phyloP scores from a whole-genome alignment of 805 yeast species.

The Yarrowia divulgata region DNA sequence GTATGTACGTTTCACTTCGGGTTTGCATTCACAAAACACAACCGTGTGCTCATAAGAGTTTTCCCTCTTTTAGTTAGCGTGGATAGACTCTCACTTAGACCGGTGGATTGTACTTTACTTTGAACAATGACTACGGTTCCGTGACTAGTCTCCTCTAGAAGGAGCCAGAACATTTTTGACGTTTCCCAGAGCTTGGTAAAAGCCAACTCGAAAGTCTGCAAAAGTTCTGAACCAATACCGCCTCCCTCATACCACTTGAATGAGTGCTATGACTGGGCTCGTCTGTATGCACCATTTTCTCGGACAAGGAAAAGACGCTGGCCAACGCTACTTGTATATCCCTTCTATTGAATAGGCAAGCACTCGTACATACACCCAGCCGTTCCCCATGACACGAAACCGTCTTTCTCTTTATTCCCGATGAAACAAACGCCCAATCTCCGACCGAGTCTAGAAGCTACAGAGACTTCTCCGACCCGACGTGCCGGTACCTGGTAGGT shows the following conservation, averaged over 20 bases:
- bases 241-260: no score
- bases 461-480: neutral
- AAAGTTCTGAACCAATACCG: no score
- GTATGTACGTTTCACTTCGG: neutral
- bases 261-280: no score
- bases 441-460: neutral
- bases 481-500: neutral
- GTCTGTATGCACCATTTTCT: constrained; percentile 19
- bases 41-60: neutral
- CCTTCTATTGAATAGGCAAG: neutral
- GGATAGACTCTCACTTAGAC: neutral
- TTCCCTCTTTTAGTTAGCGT: constrained; percentile 25
- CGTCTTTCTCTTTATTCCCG: neutral
- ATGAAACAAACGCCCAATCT: constrained; percentile 2
- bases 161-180: no score
- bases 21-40: neutral
- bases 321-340: neutral
- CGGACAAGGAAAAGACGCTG: constrained; percentile 5
- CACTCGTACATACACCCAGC: neutral
- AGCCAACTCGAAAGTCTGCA: neutral
- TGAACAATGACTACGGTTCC: no score
- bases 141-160: no score
- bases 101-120: no score
- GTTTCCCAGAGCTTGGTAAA: no score
- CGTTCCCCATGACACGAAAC: neutral